Base-by-base conservation (phyloP, 352 stramenopile species). In the Pythium apleroticum region DNA sequence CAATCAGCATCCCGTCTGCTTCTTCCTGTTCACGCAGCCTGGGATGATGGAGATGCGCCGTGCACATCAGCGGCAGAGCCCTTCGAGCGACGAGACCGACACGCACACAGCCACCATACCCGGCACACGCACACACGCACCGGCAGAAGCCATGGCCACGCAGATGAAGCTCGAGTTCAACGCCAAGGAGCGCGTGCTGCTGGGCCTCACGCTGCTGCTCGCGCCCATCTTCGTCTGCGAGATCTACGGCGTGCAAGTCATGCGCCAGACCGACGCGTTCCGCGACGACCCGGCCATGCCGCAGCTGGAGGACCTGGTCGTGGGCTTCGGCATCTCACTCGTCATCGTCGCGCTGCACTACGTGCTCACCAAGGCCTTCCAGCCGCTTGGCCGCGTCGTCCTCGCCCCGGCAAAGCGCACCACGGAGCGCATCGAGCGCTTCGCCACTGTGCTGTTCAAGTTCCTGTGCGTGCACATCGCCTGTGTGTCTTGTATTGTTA, bases 381-480 rank as follows among this genome's bases (percentile, higher is more conserved):
- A 74, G 43, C 80, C 81, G 6, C 24, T 90, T 20, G 81, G 67
- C 0, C 74, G 75, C 15, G n/a, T 70, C 37, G 52, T 86, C 28
- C 76, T 90, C 11, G 73, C 79, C 52, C 78, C 78, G 9, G 63
- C 68, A 39, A 90, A 90, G 72, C 76, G 81, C 59, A 59, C 68
- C 31, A 69, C 71, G 25, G 70, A 79, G 43, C 81, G 79, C 60
- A 71, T 90, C 35, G 74, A 88, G 57, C 81, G 81, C 58, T 90
- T 90, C 57, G 69, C 79, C 15, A 87, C 77, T 28, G 80, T 90
- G 56, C 48, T 89, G n/a, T 90, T 90, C 69, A 90, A 90, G 66
- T 72, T 90, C 43, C 62, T 85, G 77, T 87, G 28, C 57, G 76
- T 73, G 28, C 19, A 55, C 50, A 35, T 66, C 30, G 37, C 48